Percentiles rank a stretch among this genome's conserved stretches.
Evolutionary conservation across 169 alveolate species (phyloP).

Genomic region (Eimeria brunetti): DNA sequence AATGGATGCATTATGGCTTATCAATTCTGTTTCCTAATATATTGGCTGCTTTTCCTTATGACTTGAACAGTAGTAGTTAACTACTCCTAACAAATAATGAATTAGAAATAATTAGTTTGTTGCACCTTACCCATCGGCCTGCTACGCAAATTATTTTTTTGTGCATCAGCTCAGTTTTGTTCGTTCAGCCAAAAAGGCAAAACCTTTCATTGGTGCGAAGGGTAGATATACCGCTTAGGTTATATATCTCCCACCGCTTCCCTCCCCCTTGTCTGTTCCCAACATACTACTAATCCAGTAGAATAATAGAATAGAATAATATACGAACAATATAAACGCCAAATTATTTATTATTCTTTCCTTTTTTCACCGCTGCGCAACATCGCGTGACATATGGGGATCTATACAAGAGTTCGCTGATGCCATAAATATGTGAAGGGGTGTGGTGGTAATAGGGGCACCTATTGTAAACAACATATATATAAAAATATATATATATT

Average conservation of each 20-base stretch:
- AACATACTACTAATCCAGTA: too few species aligned
- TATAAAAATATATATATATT: too few species aligned
- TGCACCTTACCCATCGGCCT: too few species aligned
- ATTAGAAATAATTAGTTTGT: too few species aligned
- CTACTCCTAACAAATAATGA: too few species aligned
- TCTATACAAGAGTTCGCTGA: slow-evolving; percentile 42
- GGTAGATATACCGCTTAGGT: not conserved
- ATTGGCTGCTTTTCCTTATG: too few species aligned
- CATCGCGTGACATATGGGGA: not conserved
- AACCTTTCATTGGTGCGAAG: slow-evolving; percentile 30
- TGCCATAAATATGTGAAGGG: slow-evolving; percentile 5
- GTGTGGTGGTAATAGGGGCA: slow-evolving; percentile 2
- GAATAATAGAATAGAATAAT: too few species aligned
- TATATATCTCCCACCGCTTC: not conserved
- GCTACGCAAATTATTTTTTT: slow-evolving; percentile 25
- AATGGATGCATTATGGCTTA: too few species aligned
- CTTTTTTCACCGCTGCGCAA: slow-evolving; percentile 19
- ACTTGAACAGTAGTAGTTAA: too few species aligned
- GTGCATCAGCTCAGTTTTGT: slow-evolving; percentile 46
- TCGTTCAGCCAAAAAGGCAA: not conserved
- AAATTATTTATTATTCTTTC: too few species aligned
- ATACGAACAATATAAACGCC: not conserved
- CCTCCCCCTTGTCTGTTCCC: slow-evolving; percentile 45
- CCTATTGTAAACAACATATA: too few species aligned
- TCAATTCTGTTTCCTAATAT: too few species aligned